Evolutionary conservation across 164 flowering plant genomes (phyloP).

Genomic region (Magnolia changhungtana): DNA sequence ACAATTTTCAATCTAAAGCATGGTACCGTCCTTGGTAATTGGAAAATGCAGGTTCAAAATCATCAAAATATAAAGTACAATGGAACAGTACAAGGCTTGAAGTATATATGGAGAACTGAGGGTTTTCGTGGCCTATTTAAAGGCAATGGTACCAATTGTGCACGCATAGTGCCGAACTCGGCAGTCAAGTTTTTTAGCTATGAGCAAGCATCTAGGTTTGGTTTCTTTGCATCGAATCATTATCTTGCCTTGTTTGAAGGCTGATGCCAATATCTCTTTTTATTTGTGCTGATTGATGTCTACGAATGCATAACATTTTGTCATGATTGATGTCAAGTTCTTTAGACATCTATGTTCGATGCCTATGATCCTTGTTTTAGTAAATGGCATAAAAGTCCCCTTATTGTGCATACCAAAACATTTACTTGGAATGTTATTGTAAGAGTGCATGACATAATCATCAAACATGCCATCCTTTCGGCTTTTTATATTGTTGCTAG

Average conservation of each 20-base stretch:
- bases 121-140: slow-evolving; percentile 90
- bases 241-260: neutral
- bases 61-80: slow-evolving; percentile 84
- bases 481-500: no score
- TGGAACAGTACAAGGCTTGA: slow-evolving; percentile 92
- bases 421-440: no score
- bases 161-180: slow-evolving; percentile 93
- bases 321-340: no score
- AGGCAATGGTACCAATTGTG: slow-evolving; percentile 98
- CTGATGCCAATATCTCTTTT: neutral
- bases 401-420: no score
- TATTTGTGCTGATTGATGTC: neutral
- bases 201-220: slow-evolving; percentile 90
- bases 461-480: no score
- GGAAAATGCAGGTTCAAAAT: slow-evolving; percentile 73
- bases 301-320: no score
- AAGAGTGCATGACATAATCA: no score
- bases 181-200: slow-evolving; percentile 98
- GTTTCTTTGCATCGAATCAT: slow-evolving; percentile 1
- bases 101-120: slow-evolving; percentile 89
- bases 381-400: no score
- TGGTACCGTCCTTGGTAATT: slow-evolving; percentile 1
- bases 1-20: neutral
- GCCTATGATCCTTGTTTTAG: no score
- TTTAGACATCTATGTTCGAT: no score